Percentiles rank a stretch among this genome's conserved stretches.
These are phyloP conservation scores for Andrographis paniculata DNA, from an alignment of 305 asterid species.

Conservation along the genomic window DNA sequence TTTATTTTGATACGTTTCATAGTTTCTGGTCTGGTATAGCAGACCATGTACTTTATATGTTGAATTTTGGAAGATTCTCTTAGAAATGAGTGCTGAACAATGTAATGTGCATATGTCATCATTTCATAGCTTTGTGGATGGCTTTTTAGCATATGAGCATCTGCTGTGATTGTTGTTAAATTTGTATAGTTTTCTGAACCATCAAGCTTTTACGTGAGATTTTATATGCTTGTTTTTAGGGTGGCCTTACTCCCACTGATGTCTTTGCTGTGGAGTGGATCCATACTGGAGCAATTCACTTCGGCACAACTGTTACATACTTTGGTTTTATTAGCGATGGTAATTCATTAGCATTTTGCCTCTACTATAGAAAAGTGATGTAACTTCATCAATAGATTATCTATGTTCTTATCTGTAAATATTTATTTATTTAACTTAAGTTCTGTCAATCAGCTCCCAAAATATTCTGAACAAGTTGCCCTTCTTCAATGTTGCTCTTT, in stretches of 20 bases:
- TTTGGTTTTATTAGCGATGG: constrained; percentile 97
- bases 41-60: neutral
- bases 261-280: constrained; percentile 99
- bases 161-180: neutral
- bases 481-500: too few species aligned
- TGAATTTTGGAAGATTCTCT: neutral
- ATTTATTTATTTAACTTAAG: too few species aligned
- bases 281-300: constrained; percentile 87
- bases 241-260: constrained; percentile 95
- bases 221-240: constrained; percentile 41
- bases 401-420: too few species aligned
- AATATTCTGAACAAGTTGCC: too few species aligned
- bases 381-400: too few species aligned
- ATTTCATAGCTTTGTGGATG: neutral
- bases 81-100: too few species aligned
- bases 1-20: too few species aligned
- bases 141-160: neutral
- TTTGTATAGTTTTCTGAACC: too few species aligned
- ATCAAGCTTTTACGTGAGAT: constrained; percentile 9
- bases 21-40: neutral
- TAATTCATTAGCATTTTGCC: constrained; percentile 25
- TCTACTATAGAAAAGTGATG: neutral
- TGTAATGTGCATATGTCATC: neutral
- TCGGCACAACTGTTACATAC: constrained; percentile 88
- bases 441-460: too few species aligned